These are phyloP conservation scores for Aspergillus pseudotamarii DNA, from an alignment of 2,329 filamentous ascomycete genomes.

Conservation along the genomic window DNA sequence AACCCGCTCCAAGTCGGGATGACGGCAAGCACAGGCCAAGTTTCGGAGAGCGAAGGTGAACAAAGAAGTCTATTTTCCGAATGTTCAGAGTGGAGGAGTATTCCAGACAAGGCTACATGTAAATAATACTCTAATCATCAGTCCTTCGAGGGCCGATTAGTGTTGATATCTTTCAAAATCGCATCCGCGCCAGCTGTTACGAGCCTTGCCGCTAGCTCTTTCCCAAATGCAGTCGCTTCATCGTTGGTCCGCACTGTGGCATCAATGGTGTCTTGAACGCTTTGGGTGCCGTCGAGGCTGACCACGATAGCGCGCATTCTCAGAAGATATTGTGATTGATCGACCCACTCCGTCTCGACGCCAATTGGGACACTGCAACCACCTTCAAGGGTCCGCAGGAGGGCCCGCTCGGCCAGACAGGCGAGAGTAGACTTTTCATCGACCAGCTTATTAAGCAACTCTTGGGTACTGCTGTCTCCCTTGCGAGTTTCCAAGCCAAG, in stretches of 20 bases:
- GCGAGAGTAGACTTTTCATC: conserved; percentile 12
- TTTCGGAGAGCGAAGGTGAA: not conserved
- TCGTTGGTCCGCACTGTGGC: not conserved
- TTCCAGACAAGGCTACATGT: not conserved
- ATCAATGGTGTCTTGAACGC: conserved; percentile 3
- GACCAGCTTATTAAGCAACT: conserved; percentile 8
- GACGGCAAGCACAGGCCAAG: not conserved
- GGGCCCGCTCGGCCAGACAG: conserved; percentile 12
- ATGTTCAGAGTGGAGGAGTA: not conserved
- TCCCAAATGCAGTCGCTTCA: not conserved
- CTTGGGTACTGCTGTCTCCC: conserved; percentile 5
- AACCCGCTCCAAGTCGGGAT: not conserved
- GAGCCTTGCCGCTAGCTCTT: not conserved
- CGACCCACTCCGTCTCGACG: conserved; percentile 17
- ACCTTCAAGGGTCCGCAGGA: conserved; percentile 13
- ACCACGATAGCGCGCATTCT: conserved; percentile 14
- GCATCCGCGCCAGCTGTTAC: conserved; percentile 1
- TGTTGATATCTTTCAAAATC: conserved; percentile 30
- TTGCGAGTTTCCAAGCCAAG: conserved; percentile 59
- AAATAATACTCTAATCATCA: not conserved
- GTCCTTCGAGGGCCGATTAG: conserved; percentile 8
- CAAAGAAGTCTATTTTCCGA: not conserved
- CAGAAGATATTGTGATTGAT: not conserved
- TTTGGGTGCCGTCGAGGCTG: conserved; percentile 13
- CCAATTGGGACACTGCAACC: conserved; percentile 16